phyloP scores from a whole-genome alignment of 768 basidiomycete species.

The Coprinellus micaceus region DNA sequence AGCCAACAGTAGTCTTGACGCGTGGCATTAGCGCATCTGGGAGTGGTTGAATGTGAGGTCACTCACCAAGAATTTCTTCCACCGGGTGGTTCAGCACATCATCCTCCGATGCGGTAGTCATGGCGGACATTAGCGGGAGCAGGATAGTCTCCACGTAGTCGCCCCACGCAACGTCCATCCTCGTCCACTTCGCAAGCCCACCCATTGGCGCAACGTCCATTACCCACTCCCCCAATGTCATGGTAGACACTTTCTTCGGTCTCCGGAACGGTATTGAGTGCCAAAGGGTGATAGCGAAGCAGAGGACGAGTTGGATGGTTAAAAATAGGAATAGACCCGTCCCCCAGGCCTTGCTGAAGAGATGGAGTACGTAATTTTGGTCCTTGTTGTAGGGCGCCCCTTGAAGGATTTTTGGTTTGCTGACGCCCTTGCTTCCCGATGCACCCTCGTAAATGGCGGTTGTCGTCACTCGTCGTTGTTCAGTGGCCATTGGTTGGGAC shows the following conservation, averaged over 20 bases:
- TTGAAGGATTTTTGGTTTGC: constrained; percentile 40
- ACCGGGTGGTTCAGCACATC: constrained; percentile 57
- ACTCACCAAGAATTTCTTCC: constrained; percentile 61
- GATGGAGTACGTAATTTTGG: not conserved
- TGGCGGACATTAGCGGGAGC: constrained; percentile 66
- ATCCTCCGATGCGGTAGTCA: constrained; percentile 60
- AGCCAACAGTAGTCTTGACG: constrained; percentile 64
- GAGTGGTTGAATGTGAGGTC: not conserved
- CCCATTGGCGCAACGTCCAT: constrained; percentile 37
- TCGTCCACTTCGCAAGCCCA: constrained; percentile 36
- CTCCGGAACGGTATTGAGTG: constrained; percentile 43
- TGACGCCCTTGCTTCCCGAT: constrained; percentile 50
- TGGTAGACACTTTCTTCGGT: constrained; percentile 20
- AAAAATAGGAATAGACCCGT: constrained; percentile 39
- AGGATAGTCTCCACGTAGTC: constrained; percentile 53
- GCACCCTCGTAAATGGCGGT: constrained; percentile 65
- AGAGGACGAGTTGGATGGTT: constrained; percentile 39
- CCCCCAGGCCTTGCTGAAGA: constrained; percentile 23
- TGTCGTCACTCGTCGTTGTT: constrained; percentile 33
- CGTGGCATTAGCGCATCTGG: not conserved
- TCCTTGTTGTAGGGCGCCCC: constrained; percentile 7
- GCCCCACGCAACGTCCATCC: constrained; percentile 49
- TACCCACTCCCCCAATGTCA: constrained; percentile 52
- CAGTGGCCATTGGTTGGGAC: constrained; percentile 20
- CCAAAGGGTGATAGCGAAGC: constrained; percentile 42